A percentile compares a stretch with the other conserved stretches of the same genome.
Evolutionary conservation across 768 basidiomycete species (phyloP).

Genomic region (Suillus clintonianus): DNA sequence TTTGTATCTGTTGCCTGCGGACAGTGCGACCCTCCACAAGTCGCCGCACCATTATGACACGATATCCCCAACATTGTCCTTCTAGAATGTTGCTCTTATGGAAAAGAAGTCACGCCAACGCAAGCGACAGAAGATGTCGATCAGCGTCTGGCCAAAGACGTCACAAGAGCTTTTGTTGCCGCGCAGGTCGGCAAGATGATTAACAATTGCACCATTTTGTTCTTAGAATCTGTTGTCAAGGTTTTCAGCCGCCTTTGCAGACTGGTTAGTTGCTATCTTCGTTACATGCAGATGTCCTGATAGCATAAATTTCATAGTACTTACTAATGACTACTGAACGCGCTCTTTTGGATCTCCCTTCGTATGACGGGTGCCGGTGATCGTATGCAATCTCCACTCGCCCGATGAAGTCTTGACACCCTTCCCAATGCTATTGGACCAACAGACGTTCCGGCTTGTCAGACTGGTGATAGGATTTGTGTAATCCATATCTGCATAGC

Average conservation of each 20-base stretch:
- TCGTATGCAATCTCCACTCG: conserved; percentile 49
- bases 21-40: conserved; percentile 17
- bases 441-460: conserved; percentile 70
- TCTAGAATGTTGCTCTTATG: conserved; percentile 45
- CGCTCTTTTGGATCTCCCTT: not conserved
- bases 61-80: conserved; percentile 41
- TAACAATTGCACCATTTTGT: conserved; percentile 24
- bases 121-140: conserved; percentile 39
- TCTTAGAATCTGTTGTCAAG: conserved; percentile 11
- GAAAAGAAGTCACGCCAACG: conserved; percentile 41
- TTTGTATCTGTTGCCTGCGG: conserved; percentile 49
- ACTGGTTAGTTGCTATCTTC: conserved; percentile 23
- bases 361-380: conserved; percentile 37
- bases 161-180: conserved; percentile 71
- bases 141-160: conserved; percentile 59
- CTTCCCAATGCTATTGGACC: conserved; percentile 67
- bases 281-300: not conserved
- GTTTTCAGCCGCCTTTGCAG: conserved; percentile 24
- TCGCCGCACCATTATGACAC: conserved; percentile 34
- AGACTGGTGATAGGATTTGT: conserved; percentile 71
- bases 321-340: conserved; percentile 57
- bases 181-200: conserved; percentile 53
- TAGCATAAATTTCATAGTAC: conserved; percentile 43
- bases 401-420: conserved; percentile 48
- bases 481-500: not conserved